These are phyloP conservation scores for Drechslera avenae DNA, from an alignment of 2,329 filamentous ascomycete genomes.

Conservation along the genomic window DNA sequence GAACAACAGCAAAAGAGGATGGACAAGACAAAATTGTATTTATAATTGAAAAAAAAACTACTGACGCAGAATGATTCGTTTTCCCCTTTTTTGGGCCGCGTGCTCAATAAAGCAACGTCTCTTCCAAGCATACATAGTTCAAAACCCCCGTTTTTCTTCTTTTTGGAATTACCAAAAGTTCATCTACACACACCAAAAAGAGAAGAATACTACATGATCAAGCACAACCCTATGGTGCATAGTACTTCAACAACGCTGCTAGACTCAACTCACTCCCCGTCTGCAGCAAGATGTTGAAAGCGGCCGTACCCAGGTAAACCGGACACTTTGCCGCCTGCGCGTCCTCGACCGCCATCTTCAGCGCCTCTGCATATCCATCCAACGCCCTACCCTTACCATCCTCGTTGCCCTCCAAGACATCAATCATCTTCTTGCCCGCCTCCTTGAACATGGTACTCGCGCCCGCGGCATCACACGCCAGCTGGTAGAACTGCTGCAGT, in stretches of 20 bases:
- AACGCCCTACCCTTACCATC: conserved; percentile 25
- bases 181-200: too few species aligned
- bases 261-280: conserved; percentile 31
- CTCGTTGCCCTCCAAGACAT: conserved; percentile 37
- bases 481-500: conserved; percentile 43
- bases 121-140: too few species aligned
- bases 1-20: too few species aligned
- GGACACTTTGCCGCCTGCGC: conserved; percentile 46
- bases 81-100: too few species aligned
- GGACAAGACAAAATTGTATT: too few species aligned
- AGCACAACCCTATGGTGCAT: conserved; percentile 15
- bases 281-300: conserved; percentile 39
- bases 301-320: conserved; percentile 40
- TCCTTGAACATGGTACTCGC: conserved; percentile 45
- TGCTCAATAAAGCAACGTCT: too few species aligned
- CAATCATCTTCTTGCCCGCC: conserved; percentile 40
- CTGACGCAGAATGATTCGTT: too few species aligned
- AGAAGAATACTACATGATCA: background rate
- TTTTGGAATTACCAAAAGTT: too few species aligned
- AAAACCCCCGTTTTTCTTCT: too few species aligned
- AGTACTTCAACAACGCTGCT: conserved; percentile 29
- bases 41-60: too few species aligned
- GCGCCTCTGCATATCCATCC: conserved; percentile 23
- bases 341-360: conserved; percentile 40
- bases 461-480: conserved; percentile 46